Conservation (phyloP, 2,329 filamentous ascomycete species). For the Akanthomyces lecanii region DNA sequence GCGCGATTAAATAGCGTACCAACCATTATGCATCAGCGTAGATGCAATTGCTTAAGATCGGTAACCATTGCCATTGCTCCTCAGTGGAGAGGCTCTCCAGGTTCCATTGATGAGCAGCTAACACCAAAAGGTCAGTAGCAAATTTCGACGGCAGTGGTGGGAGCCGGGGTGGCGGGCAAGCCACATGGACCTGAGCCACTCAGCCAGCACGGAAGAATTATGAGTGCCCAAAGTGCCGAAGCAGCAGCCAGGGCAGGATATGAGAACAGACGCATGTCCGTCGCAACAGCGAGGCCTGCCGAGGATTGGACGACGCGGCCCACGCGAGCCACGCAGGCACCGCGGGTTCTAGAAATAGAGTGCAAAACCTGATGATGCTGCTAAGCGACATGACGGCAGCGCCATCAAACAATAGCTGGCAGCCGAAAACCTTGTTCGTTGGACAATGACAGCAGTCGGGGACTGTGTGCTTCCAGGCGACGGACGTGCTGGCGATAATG, state of each 20-base stretch:
- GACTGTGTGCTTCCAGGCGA: neutral
- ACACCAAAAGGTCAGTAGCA: neutral
- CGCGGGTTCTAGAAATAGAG: neutral
- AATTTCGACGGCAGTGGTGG: conserved; percentile 1
- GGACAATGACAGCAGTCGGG: neutral
- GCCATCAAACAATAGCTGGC: neutral
- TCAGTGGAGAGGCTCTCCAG: conserved; percentile 2
- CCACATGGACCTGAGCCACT: neutral
- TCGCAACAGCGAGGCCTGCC: neutral
- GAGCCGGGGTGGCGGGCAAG: conserved; percentile 9
- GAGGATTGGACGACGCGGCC: no score
- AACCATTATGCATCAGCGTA: neutral
- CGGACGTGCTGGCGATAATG: no score
- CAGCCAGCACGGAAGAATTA: neutral
- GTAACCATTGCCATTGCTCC: neutral
- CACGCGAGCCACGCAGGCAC: neutral
- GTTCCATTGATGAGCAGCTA: conserved; percentile 10
- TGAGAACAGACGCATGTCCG: neutral
- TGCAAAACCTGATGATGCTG: neutral
- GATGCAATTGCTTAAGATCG: neutral
- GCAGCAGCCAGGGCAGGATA: neutral
- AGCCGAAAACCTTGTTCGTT: neutral
- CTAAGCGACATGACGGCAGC: neutral
- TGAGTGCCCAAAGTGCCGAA: neutral
- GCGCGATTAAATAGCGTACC: neutral